A percentile compares a stretch with the other conserved stretches of the same genome.
Evolutionary conservation across 345 rosid species (phyloP).

Genomic region (Trapa bicornis): DNA sequence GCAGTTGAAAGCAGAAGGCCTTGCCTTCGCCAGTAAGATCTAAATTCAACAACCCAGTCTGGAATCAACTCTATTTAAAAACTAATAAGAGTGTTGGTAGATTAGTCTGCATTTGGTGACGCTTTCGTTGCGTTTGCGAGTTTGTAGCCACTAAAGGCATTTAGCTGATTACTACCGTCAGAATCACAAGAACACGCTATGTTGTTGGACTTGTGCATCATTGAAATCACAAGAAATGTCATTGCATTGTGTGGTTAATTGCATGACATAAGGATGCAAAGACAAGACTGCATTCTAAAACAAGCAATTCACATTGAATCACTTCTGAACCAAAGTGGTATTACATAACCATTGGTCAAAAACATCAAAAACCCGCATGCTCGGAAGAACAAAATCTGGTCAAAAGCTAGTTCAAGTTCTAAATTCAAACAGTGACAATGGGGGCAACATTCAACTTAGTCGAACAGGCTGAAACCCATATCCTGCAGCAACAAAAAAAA

Average conservation of each 20-base stretch:
- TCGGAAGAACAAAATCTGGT: too few species aligned
- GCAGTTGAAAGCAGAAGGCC: constrained; percentile 48
- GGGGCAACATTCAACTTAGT: neutral
- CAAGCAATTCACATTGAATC: neutral
- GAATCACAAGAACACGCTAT: too few species aligned
- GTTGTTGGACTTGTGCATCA: too few species aligned
- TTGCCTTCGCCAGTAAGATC: constrained; percentile 73
- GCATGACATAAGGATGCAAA: neutral
- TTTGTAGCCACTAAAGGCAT: too few species aligned
- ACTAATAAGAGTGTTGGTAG: too few species aligned
- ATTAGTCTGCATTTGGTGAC: too few species aligned
- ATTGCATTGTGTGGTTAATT: too few species aligned
- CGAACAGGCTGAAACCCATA: constrained; percentile 2
- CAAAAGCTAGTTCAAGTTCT: neutral
- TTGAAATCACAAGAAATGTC: too few species aligned
- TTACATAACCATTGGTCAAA: neutral
- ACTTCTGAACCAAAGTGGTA: neutral
- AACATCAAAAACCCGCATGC: neutral
- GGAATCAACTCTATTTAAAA: too few species aligned
- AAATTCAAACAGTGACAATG: neutral
- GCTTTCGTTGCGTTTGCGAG: neutral
- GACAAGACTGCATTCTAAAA: neutral
- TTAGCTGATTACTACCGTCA: too few species aligned
- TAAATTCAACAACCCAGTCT: constrained; percentile 14
- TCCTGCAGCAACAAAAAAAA: neutral